Percentiles rank a stretch among this genome's conserved stretches.
Evolutionary conservation across 805 yeast genomes (phyloP).

Genomic region (Lachancea quebecensis): DNA sequence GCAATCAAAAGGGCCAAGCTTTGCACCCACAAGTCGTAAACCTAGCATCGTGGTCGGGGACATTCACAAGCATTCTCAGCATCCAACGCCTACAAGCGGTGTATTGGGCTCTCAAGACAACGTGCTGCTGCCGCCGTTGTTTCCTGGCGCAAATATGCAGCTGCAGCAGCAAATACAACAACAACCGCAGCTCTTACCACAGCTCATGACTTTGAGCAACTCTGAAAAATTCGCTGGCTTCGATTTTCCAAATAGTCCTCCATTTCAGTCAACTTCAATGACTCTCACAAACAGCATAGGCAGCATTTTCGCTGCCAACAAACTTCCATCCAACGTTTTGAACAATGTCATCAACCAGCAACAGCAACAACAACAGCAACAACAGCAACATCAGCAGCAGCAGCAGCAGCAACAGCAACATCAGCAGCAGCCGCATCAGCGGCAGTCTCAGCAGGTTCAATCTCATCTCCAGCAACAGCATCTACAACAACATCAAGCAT

Average conservation of each 20-base stretch:
- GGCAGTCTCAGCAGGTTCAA: slow-evolving; percentile 11
- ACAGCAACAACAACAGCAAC: slow-evolving; percentile 15
- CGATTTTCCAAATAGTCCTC: slow-evolving; percentile 16
- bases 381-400: slow-evolving; percentile 18
- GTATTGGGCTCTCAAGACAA: slow-evolving; percentile 13
- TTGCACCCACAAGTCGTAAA: background rate
- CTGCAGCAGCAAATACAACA: slow-evolving; percentile 22
- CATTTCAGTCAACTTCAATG: slow-evolving; percentile 21
- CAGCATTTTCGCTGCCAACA: slow-evolving; percentile 20
- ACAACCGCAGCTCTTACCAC: slow-evolving; percentile 25
- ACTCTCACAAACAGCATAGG: slow-evolving; percentile 24
- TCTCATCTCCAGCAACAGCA: background rate
- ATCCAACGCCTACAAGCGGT: slow-evolving; percentile 8
- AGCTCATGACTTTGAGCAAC: slow-evolving; percentile 25
- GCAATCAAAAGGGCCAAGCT: background rate
- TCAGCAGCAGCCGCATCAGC: slow-evolving; percentile 23
- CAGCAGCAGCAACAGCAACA: slow-evolving; percentile 19
- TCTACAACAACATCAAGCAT: slow-evolving; percentile 9
- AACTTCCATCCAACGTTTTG: slow-evolving; percentile 10
- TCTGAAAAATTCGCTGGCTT: slow-evolving; percentile 23
- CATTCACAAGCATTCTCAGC: slow-evolving; percentile 8
- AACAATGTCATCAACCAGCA: slow-evolving; percentile 12
- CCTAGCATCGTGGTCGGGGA: slow-evolving; percentile 4
- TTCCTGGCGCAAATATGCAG: slow-evolving; percentile 16
- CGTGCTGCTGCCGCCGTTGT: slow-evolving; percentile 23